These are phyloP conservation scores for Rhododendron henanense DNA, from an alignment of 148 eudicot species.

Conservation along the genomic window DNA sequence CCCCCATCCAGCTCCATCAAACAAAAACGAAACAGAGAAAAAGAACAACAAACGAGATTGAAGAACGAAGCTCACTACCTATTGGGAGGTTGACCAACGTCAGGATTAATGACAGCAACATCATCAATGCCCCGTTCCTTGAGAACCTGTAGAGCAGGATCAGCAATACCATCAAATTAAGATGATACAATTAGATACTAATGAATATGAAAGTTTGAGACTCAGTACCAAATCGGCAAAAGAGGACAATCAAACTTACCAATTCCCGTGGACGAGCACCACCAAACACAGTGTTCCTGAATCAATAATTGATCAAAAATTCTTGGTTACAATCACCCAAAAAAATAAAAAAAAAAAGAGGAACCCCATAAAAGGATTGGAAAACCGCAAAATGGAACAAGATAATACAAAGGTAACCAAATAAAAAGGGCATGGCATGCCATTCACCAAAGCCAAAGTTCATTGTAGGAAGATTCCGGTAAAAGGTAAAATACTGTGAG, in stretches of 20 bases:
- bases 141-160: constrained; percentile 43
- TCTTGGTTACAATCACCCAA: not conserved
- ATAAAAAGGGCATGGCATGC: not conserved
- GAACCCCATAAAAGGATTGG: not conserved
- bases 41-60: not conserved
- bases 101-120: constrained; percentile 33
- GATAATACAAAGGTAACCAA: not conserved
- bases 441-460: not conserved
- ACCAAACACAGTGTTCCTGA: constrained; percentile 65
- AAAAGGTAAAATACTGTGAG: not conserved
- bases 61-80: constrained; percentile 32
- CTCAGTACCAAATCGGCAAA: not conserved
- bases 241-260: constrained; percentile 35
- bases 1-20: not conserved
- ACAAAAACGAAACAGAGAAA: not conserved
- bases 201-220: not conserved
- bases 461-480: not conserved
- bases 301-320: constrained; percentile 4
- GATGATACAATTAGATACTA: not conserved
- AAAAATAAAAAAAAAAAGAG: not conserved
- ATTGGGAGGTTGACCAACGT: constrained; percentile 35
- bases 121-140: constrained; percentile 69
- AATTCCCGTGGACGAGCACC: constrained; percentile 86
- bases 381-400: not conserved
- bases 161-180: not conserved